A percentile compares a stretch with the other conserved stretches of the same genome.
Evolutionary conservation across 2,329 filamentous ascomycete species (phyloP).

Genomic region (Pseudogymnoascus sp.): DNA sequence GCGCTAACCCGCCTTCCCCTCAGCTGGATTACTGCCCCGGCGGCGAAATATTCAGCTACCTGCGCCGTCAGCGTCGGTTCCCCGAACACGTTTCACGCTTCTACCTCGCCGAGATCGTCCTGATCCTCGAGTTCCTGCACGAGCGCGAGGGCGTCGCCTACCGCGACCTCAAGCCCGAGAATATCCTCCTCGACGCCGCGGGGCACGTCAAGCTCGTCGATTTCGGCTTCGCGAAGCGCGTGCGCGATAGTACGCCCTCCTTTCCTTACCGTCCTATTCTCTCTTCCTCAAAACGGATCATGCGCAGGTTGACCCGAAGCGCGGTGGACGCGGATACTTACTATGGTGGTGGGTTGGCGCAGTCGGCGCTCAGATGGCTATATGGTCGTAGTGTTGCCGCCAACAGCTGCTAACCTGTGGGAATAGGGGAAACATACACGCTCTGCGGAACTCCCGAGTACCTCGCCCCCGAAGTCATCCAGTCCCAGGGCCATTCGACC

Average conservation of each 20-base stretch:
- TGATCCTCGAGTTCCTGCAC: constrained; percentile 74
- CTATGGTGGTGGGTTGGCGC: constrained; percentile 8
- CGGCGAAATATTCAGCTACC: constrained; percentile 77
- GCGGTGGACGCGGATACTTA: constrained; percentile 2
- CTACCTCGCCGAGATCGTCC: constrained; percentile 76
- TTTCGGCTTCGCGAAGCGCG: constrained; percentile 77
- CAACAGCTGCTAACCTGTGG: background rate
- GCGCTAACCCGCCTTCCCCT: background rate
- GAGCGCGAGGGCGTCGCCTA: constrained; percentile 74
- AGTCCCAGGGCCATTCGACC: constrained; percentile 68
- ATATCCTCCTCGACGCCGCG: constrained; percentile 67
- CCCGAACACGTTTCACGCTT: constrained; percentile 72
- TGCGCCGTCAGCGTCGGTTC: constrained; percentile 70
- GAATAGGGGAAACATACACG: constrained; percentile 65
- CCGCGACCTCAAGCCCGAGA: constrained; percentile 75
- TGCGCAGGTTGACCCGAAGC: constrained; percentile 6
- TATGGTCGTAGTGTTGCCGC: background rate
- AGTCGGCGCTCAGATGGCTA: background rate
- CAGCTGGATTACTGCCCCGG: constrained; percentile 71
- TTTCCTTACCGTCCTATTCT: constrained; percentile 11
- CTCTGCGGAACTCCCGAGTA: constrained; percentile 80
- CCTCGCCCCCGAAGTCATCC: constrained; percentile 75
- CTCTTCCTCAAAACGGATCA: background rate
- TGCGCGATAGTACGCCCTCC: constrained; percentile 47
- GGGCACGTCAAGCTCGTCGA: constrained; percentile 79